Evolutionary conservation across 176 grass and related monocot genomes (phyloP).

Genomic region (Zoysia japonica): DNA sequence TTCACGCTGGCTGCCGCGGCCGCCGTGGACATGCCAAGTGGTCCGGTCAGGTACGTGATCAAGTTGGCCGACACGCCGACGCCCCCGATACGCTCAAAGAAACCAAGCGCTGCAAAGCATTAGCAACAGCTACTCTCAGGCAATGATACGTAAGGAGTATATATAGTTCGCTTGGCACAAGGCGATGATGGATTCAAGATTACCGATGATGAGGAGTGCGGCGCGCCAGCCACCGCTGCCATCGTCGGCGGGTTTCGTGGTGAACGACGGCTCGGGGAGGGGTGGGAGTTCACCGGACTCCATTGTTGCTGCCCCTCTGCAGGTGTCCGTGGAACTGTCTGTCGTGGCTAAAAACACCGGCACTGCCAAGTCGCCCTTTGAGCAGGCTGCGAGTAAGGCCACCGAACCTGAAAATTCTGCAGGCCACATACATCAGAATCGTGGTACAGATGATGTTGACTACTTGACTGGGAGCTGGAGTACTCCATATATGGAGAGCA

Average conservation of each 20-base stretch:
- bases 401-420: no score
- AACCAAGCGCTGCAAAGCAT: slow-evolving; percentile 37
- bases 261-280: neutral
- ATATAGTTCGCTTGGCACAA: neutral
- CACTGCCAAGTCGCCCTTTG: no score
- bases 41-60: slow-evolving; percentile 74
- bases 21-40: slow-evolving; percentile 59
- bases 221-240: slow-evolving; percentile 53
- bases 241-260: neutral
- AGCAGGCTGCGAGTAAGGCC: no score
- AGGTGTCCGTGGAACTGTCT: neutral
- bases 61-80: slow-evolving; percentile 60
- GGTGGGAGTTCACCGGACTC: slow-evolving; percentile 27
- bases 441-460: no score
- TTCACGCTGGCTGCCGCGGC: slow-evolving; percentile 46
- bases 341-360: no score
- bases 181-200: neutral
- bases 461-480: no score
- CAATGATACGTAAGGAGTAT: neutral
- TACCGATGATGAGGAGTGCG: slow-evolving; percentile 67
- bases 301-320: neutral
- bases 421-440: no score
- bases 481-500: no score
- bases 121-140: neutral
- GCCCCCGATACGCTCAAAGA: slow-evolving; percentile 59